Evolutionary conservation across 768 basidiomycete genomes (phyloP), one percentile per base, ranked within the genome.

Genomic region (Serendipita sp.): DNA sequence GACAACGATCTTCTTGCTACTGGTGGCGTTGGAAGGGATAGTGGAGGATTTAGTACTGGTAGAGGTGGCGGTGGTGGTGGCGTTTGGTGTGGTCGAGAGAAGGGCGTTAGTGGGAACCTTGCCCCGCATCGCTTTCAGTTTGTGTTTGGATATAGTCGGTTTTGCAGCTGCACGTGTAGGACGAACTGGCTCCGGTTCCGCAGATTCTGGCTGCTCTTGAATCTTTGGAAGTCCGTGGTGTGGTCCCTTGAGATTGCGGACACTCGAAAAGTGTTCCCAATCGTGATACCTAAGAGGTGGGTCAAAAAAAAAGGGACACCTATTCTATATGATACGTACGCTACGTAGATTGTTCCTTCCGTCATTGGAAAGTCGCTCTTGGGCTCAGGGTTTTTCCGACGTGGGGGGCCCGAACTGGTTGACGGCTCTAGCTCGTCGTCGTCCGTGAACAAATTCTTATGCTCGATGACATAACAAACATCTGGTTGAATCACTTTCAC

Each of bases 251-350:
- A 92, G 74, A 71, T 90, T 93, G 50, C 92, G 86, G 64, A 95
- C 88, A n/a, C 86, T 89, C 13, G 88, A 91, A 69, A 93, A 95
- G 70, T 95, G 92, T 69, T 95, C 91, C 88, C 89, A 93, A 71
- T 92, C 89, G 69, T 93, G 86, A 71, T 91, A 94, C 31, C 88
- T 89, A 3, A 31, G 48, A 26, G 64, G 24, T 14, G 28, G 3
- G 60, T 42, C 44, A 42, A 53, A 56, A 61, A 34, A 28, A 14
- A 16, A 64, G 44, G 22, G 31, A 38, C 24, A 33, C 17, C 20
- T 42, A 42, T 20, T 11, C 20, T 42, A 11, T 20, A 11, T 42
- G 20, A 61, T 24, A 85, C 88, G 71, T 73, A 90, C 86, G 90
- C 90, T 64, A 92, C 88, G 74, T 91, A 92, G 17, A 92, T 77